These are phyloP conservation scores for Pestalotiopsis sp. DNA, from an alignment of 2,329 filamentous ascomycete species.

Conservation along the genomic window DNA sequence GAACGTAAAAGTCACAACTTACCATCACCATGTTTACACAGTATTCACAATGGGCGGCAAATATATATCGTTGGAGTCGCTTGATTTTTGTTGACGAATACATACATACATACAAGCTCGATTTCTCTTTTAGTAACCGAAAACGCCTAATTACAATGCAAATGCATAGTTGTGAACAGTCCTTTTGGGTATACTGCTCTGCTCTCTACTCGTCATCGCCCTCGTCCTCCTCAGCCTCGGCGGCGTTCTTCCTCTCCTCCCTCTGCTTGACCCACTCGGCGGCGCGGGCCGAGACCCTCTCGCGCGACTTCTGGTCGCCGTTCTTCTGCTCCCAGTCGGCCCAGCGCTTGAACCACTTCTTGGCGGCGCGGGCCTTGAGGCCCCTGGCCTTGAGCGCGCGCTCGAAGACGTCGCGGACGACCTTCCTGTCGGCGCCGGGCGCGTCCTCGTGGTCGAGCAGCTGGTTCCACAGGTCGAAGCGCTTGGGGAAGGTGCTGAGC, in stretches of 20 bases:
- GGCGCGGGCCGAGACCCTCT: constrained; percentile 70
- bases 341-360: constrained; percentile 91
- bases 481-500: constrained; percentile 81
- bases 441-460: constrained; percentile 80
- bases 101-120: background rate
- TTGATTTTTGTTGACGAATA: background rate
- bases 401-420: constrained; percentile 78
- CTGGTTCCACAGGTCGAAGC: constrained; percentile 90
- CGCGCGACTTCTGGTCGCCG: constrained; percentile 68
- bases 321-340: constrained; percentile 79
- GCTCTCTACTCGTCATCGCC: constrained; percentile 19
- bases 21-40: too few relatives aligned
- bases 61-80: background rate
- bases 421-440: constrained; percentile 47
- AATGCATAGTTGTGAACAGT: background rate
- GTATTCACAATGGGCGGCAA: background rate
- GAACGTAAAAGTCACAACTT: too few relatives aligned
- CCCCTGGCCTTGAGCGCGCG: constrained; percentile 68
- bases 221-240: constrained; percentile 32
- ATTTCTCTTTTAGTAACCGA: background rate
- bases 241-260: constrained; percentile 36
- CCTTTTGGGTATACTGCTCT: background rate
- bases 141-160: background rate
- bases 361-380: constrained; percentile 79
- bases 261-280: constrained; percentile 65